Evolutionary conservation across 257 asterid species (phyloP).

Genomic region (Scutellaria galericulata): DNA sequence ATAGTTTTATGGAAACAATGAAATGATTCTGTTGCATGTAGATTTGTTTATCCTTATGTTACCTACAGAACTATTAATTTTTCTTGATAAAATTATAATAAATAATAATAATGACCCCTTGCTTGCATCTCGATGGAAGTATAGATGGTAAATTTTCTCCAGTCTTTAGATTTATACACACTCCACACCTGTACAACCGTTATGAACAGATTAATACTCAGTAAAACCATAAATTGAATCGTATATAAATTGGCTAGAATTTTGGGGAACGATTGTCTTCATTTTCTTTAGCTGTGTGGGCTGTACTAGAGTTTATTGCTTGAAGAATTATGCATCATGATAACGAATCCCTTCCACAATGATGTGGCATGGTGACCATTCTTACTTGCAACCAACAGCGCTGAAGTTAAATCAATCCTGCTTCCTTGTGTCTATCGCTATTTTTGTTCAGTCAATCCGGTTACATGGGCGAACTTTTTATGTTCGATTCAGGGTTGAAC

Average conservation of each 20-base stretch:
- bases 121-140: background rate
- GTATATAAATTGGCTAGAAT: background rate
- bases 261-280: background rate
- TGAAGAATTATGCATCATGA: background rate
- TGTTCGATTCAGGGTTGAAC: background rate
- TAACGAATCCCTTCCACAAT: background rate
- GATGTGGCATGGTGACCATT: background rate
- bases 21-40: background rate
- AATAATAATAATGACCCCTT: background rate
- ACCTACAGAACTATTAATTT: background rate
- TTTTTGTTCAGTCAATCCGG: background rate
- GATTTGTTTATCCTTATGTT: background rate
- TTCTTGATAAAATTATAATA: background rate
- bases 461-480: background rate
- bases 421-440: background rate
- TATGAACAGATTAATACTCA: no score
- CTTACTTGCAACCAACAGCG: no score
- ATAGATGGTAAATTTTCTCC: background rate
- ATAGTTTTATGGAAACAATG: background rate
- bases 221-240: background rate
- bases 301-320: constrained; percentile 1
- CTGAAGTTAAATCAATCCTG: background rate
- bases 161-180: background rate
- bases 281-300: background rate
- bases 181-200: background rate